Percentiles rank a stretch among this genome's conserved stretches.
These are phyloP conservation scores for Ophiostoma himal-ulmi DNA, from an alignment of 2,329 filamentous ascomycete genomes.

Conservation along the genomic window DNA sequence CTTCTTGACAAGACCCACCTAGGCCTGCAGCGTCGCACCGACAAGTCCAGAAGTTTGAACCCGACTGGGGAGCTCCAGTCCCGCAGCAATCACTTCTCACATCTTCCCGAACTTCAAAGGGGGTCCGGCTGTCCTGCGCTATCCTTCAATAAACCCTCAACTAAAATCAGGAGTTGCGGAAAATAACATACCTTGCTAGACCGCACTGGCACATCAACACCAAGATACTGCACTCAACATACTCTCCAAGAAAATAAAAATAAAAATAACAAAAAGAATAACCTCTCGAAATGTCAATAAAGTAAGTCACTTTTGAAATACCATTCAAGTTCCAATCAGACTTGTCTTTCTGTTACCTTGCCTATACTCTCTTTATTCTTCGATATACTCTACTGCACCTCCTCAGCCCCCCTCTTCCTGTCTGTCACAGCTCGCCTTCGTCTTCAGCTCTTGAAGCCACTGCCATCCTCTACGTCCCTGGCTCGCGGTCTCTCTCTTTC, in stretches of 20 bases:
- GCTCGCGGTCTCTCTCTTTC: neutral
- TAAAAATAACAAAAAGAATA: neutral
- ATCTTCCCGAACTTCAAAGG: conserved; percentile 12
- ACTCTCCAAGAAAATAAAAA: conserved; percentile 24
- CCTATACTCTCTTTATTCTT: neutral
- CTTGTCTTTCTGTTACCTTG: neutral
- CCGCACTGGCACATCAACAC: neutral
- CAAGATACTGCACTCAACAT: neutral
- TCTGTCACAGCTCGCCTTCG: neutral
- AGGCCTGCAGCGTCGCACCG: conserved; percentile 30
- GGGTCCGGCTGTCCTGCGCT: conserved; percentile 15
- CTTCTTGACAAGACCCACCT: conserved; percentile 27
- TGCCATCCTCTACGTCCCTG: neutral
- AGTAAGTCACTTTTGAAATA: conserved; percentile 38
- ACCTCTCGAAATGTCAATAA: conserved; percentile 46
- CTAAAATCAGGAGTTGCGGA: neutral
- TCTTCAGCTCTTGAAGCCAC: neutral
- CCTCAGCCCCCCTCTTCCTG: neutral
- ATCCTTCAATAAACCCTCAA: conserved; percentile 26
- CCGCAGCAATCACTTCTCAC: conserved; percentile 17
- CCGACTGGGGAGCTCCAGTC: conserved; percentile 30
- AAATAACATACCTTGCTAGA: neutral
- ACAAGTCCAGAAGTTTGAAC: conserved; percentile 33
- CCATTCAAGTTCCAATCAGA: neutral
- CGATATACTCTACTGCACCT: neutral